Percentiles rank a stretch among this genome's conserved stretches.
phyloP scores from a whole-genome alignment of 805 yeast genomes.

The Kuraishia molischiana region DNA sequence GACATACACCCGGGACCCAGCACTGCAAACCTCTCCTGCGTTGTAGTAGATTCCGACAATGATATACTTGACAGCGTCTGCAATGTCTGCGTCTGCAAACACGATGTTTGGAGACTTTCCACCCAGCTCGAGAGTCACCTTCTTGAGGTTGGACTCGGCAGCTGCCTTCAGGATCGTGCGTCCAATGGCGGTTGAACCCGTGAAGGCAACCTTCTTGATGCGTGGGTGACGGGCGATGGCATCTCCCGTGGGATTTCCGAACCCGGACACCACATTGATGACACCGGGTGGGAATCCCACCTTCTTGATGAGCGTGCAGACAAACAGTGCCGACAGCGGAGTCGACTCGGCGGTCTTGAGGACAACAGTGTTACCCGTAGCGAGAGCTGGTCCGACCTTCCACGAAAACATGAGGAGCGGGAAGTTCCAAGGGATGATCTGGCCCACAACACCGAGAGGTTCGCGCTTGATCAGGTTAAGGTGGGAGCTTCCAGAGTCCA shows the following conservation, averaged over 20 bases:
- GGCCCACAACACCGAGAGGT: conserved; percentile 93
- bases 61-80: conserved; percentile 54
- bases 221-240: conserved; percentile 70
- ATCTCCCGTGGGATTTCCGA: conserved; percentile 77
- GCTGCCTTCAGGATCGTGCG: conserved; percentile 64
- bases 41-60: conserved; percentile 75
- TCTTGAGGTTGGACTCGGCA: conserved; percentile 61
- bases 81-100: conserved; percentile 64
- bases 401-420: conserved; percentile 90
- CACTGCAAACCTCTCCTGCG: conserved; percentile 91
- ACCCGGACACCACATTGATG: conserved; percentile 78
- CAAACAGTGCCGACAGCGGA: conserved; percentile 78
- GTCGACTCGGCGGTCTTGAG: conserved; percentile 90
- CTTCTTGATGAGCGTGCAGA: conserved; percentile 57
- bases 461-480: conserved; percentile 77
- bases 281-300: conserved; percentile 94
- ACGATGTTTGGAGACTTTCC: conserved; percentile 88
- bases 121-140: conserved; percentile 77
- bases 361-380: conserved; percentile 83
- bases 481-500: conserved; percentile 67
- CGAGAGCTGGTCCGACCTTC: conserved; percentile 91
- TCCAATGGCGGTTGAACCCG: conserved; percentile 89
- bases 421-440: conserved; percentile 96
- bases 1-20: conserved; percentile 82
- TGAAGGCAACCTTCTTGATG: conserved; percentile 86